Percentiles rank a stretch among this genome's conserved stretches.
Conservation (phyloP, 306 rosid genomes). For the Prunus mira region DNA sequence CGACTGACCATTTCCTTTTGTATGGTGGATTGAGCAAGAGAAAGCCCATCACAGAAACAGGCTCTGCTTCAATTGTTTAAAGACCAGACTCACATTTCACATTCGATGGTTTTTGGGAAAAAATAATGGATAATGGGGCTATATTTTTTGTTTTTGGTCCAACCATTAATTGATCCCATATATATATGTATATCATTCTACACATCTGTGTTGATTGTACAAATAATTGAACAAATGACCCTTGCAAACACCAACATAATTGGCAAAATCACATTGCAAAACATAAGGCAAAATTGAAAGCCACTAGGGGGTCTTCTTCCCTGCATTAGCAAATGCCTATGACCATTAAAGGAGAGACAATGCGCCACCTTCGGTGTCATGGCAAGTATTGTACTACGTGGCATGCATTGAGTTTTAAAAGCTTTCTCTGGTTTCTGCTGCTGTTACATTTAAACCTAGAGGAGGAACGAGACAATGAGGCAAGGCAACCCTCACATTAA, state of each 20-base stretch:
- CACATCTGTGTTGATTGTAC: too few relatives aligned
- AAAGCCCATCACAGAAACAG: background rate
- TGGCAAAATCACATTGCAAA: background rate
- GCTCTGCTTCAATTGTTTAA: background rate
- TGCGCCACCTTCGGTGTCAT: background rate
- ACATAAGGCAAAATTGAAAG: background rate
- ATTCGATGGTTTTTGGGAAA: background rate
- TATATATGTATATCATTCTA: too few relatives aligned
- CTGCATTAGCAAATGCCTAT: background rate
- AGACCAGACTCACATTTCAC: background rate
- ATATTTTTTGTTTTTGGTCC: background rate
- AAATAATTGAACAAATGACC: background rate
- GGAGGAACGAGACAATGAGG: background rate
- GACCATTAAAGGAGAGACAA: background rate
- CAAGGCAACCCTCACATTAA: slow-evolving; percentile 8
- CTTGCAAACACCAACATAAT: background rate
- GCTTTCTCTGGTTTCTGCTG: background rate
- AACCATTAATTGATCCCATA: background rate
- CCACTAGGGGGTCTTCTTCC: background rate
- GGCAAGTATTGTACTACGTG: background rate
- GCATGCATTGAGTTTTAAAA: background rate
- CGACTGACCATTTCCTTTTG: background rate
- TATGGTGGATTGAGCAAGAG: background rate
- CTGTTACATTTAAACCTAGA: background rate
- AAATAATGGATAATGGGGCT: background rate